Evolutionary conservation across 306 rosid genomes (phyloP).

Genomic region (Cicer judaicum): DNA sequence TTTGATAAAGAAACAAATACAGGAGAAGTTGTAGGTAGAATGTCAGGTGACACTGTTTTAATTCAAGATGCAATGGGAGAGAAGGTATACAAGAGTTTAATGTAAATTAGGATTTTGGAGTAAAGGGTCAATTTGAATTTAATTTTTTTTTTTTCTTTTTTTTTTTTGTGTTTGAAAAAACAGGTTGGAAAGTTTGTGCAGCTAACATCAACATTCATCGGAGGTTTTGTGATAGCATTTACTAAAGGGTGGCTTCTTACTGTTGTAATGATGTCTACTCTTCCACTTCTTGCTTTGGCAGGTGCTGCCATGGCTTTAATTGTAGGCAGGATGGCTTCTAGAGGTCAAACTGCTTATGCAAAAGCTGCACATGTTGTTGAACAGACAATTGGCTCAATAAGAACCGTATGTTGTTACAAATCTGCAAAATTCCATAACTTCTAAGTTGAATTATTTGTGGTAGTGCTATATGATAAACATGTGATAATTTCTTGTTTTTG

Average conservation of each 20-base stretch:
- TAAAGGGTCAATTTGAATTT: conserved; percentile 4
- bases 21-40: conserved; percentile 85
- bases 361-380: conserved; percentile 85
- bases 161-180: conserved; percentile 13
- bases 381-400: conserved; percentile 87
- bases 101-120: neutral
- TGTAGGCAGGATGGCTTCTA: conserved; percentile 66
- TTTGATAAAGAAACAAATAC: conserved; percentile 90
- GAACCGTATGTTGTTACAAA: conserved; percentile 62
- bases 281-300: conserved; percentile 72
- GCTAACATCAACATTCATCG: conserved; percentile 67
- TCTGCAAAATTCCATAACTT: conserved; percentile 5
- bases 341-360: conserved; percentile 78
- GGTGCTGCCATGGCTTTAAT: conserved; percentile 69
- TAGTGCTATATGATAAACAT: conserved; percentile 25
- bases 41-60: conserved; percentile 95
- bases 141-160: neutral
- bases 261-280: conserved; percentile 73
- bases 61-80: conserved; percentile 99
- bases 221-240: conserved; percentile 76
- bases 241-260: conserved; percentile 87
- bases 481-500: conserved; percentile 8
- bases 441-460: neutral
- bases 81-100: conserved; percentile 55
- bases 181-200: conserved; percentile 89